Base-by-base conservation (phyloP, 352 stramenopile species). In the Globisporangium nunn region DNA sequence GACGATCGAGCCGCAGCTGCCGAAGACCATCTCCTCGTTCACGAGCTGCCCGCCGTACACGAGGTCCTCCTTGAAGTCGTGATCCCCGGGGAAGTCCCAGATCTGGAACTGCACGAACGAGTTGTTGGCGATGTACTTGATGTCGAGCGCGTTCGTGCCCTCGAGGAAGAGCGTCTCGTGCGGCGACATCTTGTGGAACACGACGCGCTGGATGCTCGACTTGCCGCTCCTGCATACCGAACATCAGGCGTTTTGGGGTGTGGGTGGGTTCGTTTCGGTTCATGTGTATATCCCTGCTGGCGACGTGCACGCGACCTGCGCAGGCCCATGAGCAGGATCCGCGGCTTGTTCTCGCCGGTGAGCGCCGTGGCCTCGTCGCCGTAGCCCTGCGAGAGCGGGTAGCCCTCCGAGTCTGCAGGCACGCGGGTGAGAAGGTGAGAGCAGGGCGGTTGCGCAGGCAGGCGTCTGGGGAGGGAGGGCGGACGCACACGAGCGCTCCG, bases 141-240 rank as follows among this genome's bases (percentile, higher is more conserved):
- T 97, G 64, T 97, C 89, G 17, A 96, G 75, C 43, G 66, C 81
- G 70, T 79, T 78, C 18, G 86, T 95, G 53, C 68, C 72, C 59
- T 91, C 81, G 46, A 96, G 72, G 55, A 98, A 98, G 35, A 98
- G 70, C 45, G 96, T 98, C 75, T 98, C 96, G 63, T 98, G 96
- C 28, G 96, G 94, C 44, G 87, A 97, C 91, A 98, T 98, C 78
- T 99, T 98, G 67, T 98, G 89, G 81, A 99, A 99, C 41, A 99
- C 95, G 56, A 99, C 96, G 61, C 93, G 90, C 67, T 99, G 85
- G 62, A 92, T 93, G 48, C 80, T 93, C 30, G 83, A 93, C 64
- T 95, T 95, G 70, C 85, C 85, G 61, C 85, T 93, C 66, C 80
- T 90, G 51, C 17, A n/a, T n/a, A n/a, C n/a, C n/a, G n/a, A n/a